Evolutionary conservation across 495 filamentous ascomycete species (phyloP), one percentile per base, ranked within the genome.

Genomic region (Neurospora tetrasperma): DNA sequence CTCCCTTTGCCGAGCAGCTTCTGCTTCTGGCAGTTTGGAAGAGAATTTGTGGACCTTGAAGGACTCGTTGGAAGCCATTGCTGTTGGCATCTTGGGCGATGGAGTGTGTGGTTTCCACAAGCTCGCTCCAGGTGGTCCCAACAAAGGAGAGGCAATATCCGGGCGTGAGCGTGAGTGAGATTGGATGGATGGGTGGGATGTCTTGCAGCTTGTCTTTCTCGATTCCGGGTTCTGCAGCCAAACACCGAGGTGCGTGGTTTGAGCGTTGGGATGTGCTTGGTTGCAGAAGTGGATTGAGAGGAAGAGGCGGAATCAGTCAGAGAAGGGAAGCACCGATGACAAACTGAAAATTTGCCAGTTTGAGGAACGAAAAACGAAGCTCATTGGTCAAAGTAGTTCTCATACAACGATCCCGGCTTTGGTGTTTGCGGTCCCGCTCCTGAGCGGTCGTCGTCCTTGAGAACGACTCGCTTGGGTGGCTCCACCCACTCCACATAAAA

Each of bases 1-100:
- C 44, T 78, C 78, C 0, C 77, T 75, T 23, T 75, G 71, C 1
- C 78, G 74, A 4, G 78, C 78, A 11, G 78, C 78, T 16, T 80
- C 73, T 31, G 76, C 72, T 1, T 71, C 75, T 8, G 76, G 74
- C 0, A 75, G 72, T 27, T 78, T 80, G 68, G 62, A 27, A 4
- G 76, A 76, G 70, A 79, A 80, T 42, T 78, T 80, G 71, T 71
- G 72, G 4, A 76, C 27, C 27, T 66, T 66, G 27, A 66, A 66
- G 54, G 54, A 66, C 27, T 66, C 54, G 27, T 18, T 66, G 54
- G 54, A 38, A 8, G 54, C 12, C 54, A 18, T 66, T 35, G 27
- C 6, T 35, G 54, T 27, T 6, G 48, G 48, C 10, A 59, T 59
- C 10, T 12, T 59, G n/a, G 4, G 5, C 11, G 23, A 31, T 27